These are phyloP conservation scores for Emmonsia crescens DNA, from an alignment of 2,329 filamentous ascomycete species.

Conservation along the genomic window DNA sequence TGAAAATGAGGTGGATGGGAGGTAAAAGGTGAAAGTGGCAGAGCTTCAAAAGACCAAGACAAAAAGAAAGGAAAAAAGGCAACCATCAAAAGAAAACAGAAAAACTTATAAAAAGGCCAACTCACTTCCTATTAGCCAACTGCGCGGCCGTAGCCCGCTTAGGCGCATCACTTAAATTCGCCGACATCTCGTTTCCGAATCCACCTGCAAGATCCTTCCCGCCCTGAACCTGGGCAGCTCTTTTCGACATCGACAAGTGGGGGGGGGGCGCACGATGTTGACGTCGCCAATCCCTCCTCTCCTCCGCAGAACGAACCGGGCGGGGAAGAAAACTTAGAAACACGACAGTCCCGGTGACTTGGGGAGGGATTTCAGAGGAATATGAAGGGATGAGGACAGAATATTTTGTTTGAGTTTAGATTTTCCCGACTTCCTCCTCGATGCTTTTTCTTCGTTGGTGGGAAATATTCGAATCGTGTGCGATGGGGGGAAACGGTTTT, in stretches of 20 bases:
- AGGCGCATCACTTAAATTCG: constrained; percentile 35
- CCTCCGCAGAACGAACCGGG: not conserved
- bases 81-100: not conserved
- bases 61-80: not conserved
- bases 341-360: too few relatives aligned
- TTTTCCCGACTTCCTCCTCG: not conserved
- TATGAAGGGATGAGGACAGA: not conserved
- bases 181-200: constrained; percentile 28
- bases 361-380: not conserved
- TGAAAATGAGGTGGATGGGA: too few relatives aligned
- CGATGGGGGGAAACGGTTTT: not conserved
- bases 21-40: too few relatives aligned
- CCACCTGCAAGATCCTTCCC: constrained; percentile 20
- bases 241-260: constrained; percentile 28
- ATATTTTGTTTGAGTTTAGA: too few relatives aligned
- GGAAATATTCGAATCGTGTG: not conserved
- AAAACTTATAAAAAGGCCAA: constrained; percentile 14
- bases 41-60: not conserved
- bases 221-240: constrained; percentile 27
- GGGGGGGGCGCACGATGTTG: too few relatives aligned
- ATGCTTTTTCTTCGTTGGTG: not conserved
- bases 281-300: not conserved
- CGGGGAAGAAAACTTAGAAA: not conserved
- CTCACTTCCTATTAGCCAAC: constrained; percentile 45
- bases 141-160: constrained; percentile 45